Conservation (phyloP, 345 rosid genomes). For the Bruguiera gymnorhiza region DNA sequence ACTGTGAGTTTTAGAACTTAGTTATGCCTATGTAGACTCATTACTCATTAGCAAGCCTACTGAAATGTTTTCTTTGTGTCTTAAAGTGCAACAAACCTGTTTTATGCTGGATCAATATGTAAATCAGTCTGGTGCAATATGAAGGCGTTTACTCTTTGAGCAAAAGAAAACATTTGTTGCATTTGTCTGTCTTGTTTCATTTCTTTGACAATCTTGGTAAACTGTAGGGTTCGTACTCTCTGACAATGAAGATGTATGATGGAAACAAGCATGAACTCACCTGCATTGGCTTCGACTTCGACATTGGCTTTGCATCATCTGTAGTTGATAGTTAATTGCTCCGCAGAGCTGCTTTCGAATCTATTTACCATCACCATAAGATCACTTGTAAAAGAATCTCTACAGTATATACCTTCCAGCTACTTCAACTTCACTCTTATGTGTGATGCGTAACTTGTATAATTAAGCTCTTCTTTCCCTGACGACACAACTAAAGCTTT, state of each 20-base stretch:
- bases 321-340: constrained; percentile 49
- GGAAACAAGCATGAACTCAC: constrained; percentile 48
- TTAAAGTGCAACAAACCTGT: too few species aligned
- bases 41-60: too few species aligned
- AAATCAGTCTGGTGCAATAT: background rate
- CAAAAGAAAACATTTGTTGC: background rate
- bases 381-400: constrained; percentile 11
- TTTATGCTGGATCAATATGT: background rate
- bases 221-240: constrained; percentile 78
- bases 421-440: background rate
- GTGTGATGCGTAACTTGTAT: background rate
- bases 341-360: background rate
- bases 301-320: constrained; percentile 59
- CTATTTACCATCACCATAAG: constrained; percentile 1
- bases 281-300: constrained; percentile 74
- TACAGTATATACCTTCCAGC: constrained; percentile 5
- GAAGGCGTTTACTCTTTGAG: background rate
- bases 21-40: too few species aligned
- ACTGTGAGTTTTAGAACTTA: too few species aligned
- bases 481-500: background rate
- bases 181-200: background rate
- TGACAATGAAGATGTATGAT: constrained; percentile 81
- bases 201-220: background rate
- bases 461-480: background rate
- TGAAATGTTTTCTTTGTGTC: too few species aligned